phyloP scores from a whole-genome alignment of 768 basidiomycete species.

The Roridomyces roridus region DNA sequence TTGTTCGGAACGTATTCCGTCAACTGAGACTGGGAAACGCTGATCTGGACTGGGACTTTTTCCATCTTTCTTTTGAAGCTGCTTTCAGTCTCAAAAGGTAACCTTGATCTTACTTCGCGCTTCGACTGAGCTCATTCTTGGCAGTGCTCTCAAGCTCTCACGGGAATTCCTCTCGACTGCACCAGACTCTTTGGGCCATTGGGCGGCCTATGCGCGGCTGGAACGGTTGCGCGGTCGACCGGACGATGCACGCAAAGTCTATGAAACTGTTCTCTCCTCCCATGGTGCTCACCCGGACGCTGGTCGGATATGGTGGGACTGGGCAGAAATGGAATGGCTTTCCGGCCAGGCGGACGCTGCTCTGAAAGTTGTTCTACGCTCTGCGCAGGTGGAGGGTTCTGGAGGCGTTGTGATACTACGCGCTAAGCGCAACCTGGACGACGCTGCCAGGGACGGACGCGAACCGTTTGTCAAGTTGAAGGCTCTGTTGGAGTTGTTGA shows the following conservation, averaged over 20 bases:
- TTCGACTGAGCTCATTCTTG: slow-evolving; percentile 8
- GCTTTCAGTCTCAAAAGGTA: slow-evolving; percentile 64
- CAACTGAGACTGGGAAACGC: slow-evolving; percentile 55
- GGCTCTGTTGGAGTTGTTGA: slow-evolving; percentile 69
- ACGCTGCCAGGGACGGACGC: slow-evolving; percentile 55
- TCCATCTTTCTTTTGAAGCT: slow-evolving; percentile 73
- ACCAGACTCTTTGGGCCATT: slow-evolving; percentile 65
- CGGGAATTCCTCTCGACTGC: slow-evolving; percentile 61
- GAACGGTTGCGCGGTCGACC: slow-evolving; percentile 68
- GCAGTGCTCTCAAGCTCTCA: slow-evolving; percentile 74
- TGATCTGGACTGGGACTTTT: slow-evolving; percentile 69
- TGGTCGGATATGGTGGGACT: slow-evolving; percentile 76
- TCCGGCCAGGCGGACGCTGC: slow-evolving; percentile 54
- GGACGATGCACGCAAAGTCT: slow-evolving; percentile 80
- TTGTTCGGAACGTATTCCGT: slow-evolving; percentile 64
- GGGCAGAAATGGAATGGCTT: slow-evolving; percentile 88
- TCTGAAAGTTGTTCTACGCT: slow-evolving; percentile 57
- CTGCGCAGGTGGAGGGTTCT: slow-evolving; percentile 58
- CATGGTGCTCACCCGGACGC: slow-evolving; percentile 39
- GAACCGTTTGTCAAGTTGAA: slow-evolving; percentile 72
- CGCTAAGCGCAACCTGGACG: slow-evolving; percentile 68
- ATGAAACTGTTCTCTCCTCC: slow-evolving; percentile 64
- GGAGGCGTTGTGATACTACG: slow-evolving; percentile 64
- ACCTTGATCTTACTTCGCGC: slow-evolving; percentile 20
- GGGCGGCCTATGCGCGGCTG: slow-evolving; percentile 80